Evolutionary conservation across 345 rosid species (phyloP).

Genomic region (Viola odorata): DNA sequence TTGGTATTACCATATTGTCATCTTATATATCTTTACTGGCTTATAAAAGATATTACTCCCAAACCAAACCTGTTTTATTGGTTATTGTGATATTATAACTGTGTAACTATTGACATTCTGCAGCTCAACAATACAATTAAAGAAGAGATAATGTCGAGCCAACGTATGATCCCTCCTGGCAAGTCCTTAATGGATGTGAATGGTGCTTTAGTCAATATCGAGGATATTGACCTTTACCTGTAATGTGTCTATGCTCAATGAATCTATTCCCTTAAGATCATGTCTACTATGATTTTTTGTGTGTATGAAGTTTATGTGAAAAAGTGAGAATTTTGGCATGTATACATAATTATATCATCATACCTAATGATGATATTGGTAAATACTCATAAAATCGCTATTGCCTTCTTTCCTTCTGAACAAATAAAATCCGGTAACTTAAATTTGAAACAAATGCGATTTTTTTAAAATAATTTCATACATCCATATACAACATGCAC

Average conservation of each 20-base stretch:
- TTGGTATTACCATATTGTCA: neutral
- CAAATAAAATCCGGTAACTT: too few relatives aligned
- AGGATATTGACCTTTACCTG: constrained; percentile 91
- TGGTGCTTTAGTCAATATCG: constrained; percentile 93
- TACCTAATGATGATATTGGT: too few relatives aligned
- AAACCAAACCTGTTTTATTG: neutral
- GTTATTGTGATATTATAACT: constrained; percentile 6
- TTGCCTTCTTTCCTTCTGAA: too few relatives aligned
- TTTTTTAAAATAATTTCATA: too few relatives aligned
- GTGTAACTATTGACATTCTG: constrained; percentile 18
- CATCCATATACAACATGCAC: too few relatives aligned
- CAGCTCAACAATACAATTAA: constrained; percentile 87
- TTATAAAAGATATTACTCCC: neutral
- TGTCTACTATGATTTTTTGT: neutral
- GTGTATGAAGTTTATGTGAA: too few relatives aligned
- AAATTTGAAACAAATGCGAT: too few relatives aligned
- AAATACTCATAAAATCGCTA: too few relatives aligned
- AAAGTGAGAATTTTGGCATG: too few relatives aligned
- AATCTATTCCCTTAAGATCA: constrained; percentile 7
- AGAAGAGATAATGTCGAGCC: constrained; percentile 90
- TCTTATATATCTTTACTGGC: too few relatives aligned
- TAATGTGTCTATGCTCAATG: constrained; percentile 30
- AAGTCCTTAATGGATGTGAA: constrained; percentile 92
- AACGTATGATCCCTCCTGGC: constrained; percentile 94
- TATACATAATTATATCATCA: too few relatives aligned